Percentiles rank a stretch among this genome's conserved stretches.
These are phyloP conservation scores for Chalciporus piperatus DNA, from an alignment of 768 basidiomycete genomes.

Conservation along the genomic window DNA sequence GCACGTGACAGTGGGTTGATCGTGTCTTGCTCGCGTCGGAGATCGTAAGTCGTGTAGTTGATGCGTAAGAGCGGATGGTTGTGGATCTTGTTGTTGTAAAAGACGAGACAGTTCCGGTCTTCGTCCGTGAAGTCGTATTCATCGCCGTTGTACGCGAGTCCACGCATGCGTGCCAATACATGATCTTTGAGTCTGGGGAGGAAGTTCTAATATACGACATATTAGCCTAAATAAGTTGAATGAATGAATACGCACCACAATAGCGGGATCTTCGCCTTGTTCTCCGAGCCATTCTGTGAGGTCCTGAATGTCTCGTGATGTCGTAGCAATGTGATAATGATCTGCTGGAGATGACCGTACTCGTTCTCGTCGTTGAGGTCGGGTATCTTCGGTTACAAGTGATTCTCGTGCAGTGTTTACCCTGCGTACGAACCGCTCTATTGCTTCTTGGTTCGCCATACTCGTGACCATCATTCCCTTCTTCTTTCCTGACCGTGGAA, in stretches of 20 bases:
- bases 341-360: conserved; percentile 3
- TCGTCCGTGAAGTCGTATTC: conserved; percentile 19
- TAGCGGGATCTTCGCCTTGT: conserved; percentile 25
- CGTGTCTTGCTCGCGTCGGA: conserved; percentile 32
- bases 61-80: conserved; percentile 18
- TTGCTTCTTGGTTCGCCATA: conserved; percentile 26
- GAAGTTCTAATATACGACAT: no score
- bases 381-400: neutral
- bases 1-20: conserved; percentile 34
- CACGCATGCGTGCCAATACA: conserved; percentile 9
- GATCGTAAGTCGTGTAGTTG: conserved; percentile 31
- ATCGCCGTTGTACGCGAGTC: conserved; percentile 19
- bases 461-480: conserved; percentile 16
- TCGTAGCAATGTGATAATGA: conserved; percentile 23
- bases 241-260: no score
- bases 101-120: conserved; percentile 20
- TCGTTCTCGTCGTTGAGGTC: neutral
- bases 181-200: conserved; percentile 17
- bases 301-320: neutral
- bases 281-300: conserved; percentile 12
- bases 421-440: conserved; percentile 16
- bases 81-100: conserved; percentile 21
- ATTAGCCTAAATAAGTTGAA: no score
- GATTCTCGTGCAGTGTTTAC: conserved; percentile 5
- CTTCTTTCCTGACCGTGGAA: conserved; percentile 35